Base-by-base conservation (phyloP, 768 basidiomycete species). In the Leccinellum albellum region DNA sequence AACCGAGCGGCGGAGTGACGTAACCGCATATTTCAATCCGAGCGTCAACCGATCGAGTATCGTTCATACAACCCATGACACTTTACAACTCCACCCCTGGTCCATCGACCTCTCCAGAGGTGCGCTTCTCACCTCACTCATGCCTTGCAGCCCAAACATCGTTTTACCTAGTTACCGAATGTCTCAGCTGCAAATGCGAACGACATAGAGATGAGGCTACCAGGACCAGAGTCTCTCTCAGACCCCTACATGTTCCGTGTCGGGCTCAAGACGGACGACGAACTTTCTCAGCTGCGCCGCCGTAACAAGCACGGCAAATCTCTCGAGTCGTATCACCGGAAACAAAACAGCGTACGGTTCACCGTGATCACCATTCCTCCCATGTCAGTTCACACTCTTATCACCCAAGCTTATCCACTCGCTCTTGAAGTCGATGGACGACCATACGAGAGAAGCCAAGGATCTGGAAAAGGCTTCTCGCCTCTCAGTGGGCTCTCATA, bases 361-460 rank as follows among this genome's bases (percentile, higher is more conserved):
- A 50, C 17, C 66, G n/a, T n/a, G n/a, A 33, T 1, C 21, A 62
- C 35, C 31, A 15, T 50, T 47, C 57, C 3, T 17, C 4, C 17
- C 46, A 13, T 15, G 46, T 15, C 17, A 28, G 10, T 28, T 47
- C 46, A 47, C 15, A 23, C 0, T 47, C 33, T 52, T 46, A 28
- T 60, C 49, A n/a, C 58, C 20, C 44, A 65, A 96, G 89, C 87
- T 94, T 57, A 96, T 98, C 60, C 69, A 75, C n/a, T 81, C 84
- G n/a, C 74, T 98, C 59, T 80, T 98, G 32, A 97, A 96, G 72
- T 83, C 94, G 1, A 88, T 98, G 83, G 89, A 93, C 33, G 86
- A 88, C 32, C 90, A 94, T 66, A 92, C 92, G 0, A 81, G 84
- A 51, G 91, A 96, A 64, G 94, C 93, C 15, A 81, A 78, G 58